These are phyloP conservation scores for Thymus mandschuricus DNA, from an alignment of 257 asterid species.

Conservation along the genomic window DNA sequence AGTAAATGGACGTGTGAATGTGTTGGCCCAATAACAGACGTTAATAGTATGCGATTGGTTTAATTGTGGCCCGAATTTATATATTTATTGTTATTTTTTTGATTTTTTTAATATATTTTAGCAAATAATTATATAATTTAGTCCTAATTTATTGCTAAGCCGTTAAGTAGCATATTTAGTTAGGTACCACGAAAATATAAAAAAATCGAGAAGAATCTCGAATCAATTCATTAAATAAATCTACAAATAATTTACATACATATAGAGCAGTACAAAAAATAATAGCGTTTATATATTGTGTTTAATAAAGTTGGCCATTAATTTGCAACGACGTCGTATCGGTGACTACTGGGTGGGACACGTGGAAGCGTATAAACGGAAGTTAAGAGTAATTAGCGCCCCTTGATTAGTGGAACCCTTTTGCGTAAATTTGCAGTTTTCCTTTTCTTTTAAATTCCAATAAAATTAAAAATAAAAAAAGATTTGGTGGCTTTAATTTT, in stretches of 20 bases:
- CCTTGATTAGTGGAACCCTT: conserved; percentile 47
- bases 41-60: too few relatives aligned
- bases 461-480: neutral
- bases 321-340: neutral
- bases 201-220: neutral
- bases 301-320: too few relatives aligned
- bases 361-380: neutral
- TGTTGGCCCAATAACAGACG: too few relatives aligned
- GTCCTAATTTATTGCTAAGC: neutral
- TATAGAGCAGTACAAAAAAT: too few relatives aligned
- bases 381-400: neutral
- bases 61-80: too few relatives aligned
- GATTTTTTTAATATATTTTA: too few relatives aligned
- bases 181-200: neutral
- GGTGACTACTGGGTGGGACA: neutral
- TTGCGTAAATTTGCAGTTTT: conserved; percentile 24
- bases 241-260: neutral
- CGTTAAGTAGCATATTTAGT: neutral
- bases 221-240: neutral
- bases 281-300: too few relatives aligned
- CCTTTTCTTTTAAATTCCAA: neutral
- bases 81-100: too few relatives aligned
- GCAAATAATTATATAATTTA: too few relatives aligned
- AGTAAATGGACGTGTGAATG: neutral
- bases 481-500: conserved; percentile 17